A percentile compares a stretch with the other conserved stretches of the same genome.
phyloP scores from a whole-genome alignment of 2,329 filamentous ascomycete species.

The Bertia moriformis region DNA sequence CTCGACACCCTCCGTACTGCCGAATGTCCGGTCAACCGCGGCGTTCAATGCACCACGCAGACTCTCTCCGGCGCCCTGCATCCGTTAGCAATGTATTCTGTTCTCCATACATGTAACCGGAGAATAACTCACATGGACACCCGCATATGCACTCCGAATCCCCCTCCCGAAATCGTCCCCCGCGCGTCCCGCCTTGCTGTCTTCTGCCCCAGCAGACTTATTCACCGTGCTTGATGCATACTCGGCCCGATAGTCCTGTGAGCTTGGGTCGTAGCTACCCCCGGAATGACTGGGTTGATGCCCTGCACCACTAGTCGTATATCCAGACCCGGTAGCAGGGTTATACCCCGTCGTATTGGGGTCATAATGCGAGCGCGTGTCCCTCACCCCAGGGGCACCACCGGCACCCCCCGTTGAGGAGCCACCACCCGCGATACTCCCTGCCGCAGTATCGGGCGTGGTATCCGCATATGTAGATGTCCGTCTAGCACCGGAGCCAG shows the following conservation, averaged over 20 bases:
- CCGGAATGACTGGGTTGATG: neutral
- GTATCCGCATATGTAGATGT: slow-evolving; percentile 3
- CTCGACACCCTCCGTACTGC: slow-evolving; percentile 15
- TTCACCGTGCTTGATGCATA: neutral
- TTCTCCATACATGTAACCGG: too few species aligned
- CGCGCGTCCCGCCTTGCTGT: neutral
- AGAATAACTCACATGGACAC: neutral
- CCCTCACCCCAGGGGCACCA: slow-evolving; percentile 6
- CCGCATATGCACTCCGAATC: neutral
- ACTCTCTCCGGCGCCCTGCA: slow-evolving; percentile 22
- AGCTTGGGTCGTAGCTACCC: neutral
- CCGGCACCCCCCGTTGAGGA: neutral
- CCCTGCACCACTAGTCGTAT: slow-evolving; percentile 5
- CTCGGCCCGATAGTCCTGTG: neutral
- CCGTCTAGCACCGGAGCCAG: slow-evolving; percentile 3
- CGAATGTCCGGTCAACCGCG: slow-evolving; percentile 20
- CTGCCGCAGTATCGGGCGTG: neutral
- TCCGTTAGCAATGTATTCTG: too few species aligned
- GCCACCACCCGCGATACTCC: neutral
- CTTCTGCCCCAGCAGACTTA: neutral
- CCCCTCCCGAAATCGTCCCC: neutral
- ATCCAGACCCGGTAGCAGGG: slow-evolving; percentile 10
- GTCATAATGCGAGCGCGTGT: slow-evolving; percentile 9
- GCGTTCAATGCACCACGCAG: slow-evolving; percentile 19
- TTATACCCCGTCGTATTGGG: slow-evolving; percentile 10